Conservation (phyloP, 495 filamentous ascomycete genomes). For the Durotheca rogersii region DNA sequence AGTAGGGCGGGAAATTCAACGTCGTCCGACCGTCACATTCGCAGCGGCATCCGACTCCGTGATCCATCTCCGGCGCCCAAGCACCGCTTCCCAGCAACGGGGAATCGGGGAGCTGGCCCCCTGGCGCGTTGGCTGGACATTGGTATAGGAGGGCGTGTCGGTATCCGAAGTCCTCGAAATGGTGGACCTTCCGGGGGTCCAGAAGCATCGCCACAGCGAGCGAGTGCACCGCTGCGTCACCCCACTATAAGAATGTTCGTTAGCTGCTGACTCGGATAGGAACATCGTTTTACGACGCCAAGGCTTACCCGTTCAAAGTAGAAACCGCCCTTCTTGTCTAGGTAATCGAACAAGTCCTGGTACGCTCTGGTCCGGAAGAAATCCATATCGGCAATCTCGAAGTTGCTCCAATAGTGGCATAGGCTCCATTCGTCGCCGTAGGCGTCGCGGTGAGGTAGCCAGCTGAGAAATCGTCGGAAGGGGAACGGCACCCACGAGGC, state of each 20-base stretch:
- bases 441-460: slow-evolving; percentile 31
- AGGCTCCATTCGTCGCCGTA: slow-evolving; percentile 41
- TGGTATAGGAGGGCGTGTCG: slow-evolving; percentile 40
- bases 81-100: slow-evolving; percentile 20
- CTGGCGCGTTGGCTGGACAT: slow-evolving; percentile 35
- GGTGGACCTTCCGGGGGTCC: slow-evolving; percentile 44
- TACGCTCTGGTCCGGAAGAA: slow-evolving; percentile 47
- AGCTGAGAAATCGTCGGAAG: slow-evolving; percentile 34
- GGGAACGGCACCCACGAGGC: slow-evolving; percentile 36
- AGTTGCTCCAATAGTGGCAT: slow-evolving; percentile 52
- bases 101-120: slow-evolving; percentile 30
- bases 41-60: slow-evolving; percentile 37
- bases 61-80: slow-evolving; percentile 31
- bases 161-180: slow-evolving; percentile 47
- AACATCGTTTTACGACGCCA: too few relatives aligned
- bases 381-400: slow-evolving; percentile 49
- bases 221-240: slow-evolving; percentile 48
- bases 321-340: slow-evolving; percentile 47
- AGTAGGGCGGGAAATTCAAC: slow-evolving; percentile 24
- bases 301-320: slow-evolving; percentile 44
- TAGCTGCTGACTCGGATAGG: neutral
- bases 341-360: slow-evolving; percentile 43
- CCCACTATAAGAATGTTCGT: slow-evolving; percentile 36
- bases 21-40: slow-evolving; percentile 27
- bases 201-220: slow-evolving; percentile 44